phyloP scores from a whole-genome alignment of 1,139 yeast genomes.

The Suhomyces taliae region DNA sequence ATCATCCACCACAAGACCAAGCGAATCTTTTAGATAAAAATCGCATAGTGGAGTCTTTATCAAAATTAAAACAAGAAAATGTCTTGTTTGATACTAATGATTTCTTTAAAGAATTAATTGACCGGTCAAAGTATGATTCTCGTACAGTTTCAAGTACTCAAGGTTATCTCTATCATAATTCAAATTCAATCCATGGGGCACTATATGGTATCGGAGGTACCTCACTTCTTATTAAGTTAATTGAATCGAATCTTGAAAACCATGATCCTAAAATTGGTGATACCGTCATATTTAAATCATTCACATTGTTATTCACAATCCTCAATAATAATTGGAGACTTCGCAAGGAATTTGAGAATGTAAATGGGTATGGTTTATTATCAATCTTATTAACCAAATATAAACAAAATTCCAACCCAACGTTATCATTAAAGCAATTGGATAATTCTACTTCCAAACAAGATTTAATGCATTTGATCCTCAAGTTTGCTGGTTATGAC shows the following conservation, averaged over 20 bases:
- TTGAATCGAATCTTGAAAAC: constrained; percentile 29
- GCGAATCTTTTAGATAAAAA: constrained; percentile 17
- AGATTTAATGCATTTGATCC: constrained; percentile 22
- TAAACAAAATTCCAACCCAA: constrained; percentile 23
- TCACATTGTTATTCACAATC: constrained; percentile 28
- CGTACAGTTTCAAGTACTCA: background rate
- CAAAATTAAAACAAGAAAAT: constrained; percentile 25
- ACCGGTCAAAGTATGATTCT: background rate
- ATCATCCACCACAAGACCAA: background rate
- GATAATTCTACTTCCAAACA: background rate
- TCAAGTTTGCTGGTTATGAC: constrained; percentile 29
- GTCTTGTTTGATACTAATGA: constrained; percentile 36
- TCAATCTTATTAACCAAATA: constrained; percentile 32
- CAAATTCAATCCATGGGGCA: constrained; percentile 32
- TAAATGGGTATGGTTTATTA: constrained; percentile 43
- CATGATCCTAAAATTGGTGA: constrained; percentile 17
- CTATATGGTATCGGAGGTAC: constrained; percentile 42
- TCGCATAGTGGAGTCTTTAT: constrained; percentile 23
- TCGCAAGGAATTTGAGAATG: constrained; percentile 42
- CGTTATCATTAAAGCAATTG: constrained; percentile 17
- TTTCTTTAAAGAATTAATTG: constrained; percentile 10
- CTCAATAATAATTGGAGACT: constrained; percentile 41
- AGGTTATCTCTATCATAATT: constrained; percentile 20
- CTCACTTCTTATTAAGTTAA: constrained; percentile 28
- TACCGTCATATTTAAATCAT: constrained; percentile 21